Conservation (phyloP, 352 stramenopile genomes). For the Pythium folliculosum region DNA sequence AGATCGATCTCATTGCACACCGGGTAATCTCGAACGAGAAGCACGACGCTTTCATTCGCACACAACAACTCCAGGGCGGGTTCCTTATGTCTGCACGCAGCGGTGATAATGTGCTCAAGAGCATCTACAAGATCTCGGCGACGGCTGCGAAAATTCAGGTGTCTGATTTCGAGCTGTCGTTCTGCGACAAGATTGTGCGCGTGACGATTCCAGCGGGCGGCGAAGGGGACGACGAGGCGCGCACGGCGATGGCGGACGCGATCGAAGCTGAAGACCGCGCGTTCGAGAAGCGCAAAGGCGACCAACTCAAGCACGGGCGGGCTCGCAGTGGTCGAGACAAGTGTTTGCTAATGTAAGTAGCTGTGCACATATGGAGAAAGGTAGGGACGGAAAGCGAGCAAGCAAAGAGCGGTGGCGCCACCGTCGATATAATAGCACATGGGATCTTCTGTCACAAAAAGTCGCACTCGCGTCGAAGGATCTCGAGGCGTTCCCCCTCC, state of each 20-base stretch:
- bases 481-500: conserved; percentile 39
- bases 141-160: conserved; percentile 67
- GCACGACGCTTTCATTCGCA: conserved; percentile 75
- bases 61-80: conserved; percentile 57
- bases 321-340: conserved; percentile 6
- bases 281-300: conserved; percentile 41
- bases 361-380: background rate
- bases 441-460: conserved; percentile 41
- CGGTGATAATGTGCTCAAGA: conserved; percentile 82
- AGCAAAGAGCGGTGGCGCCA: background rate
- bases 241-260: conserved; percentile 67
- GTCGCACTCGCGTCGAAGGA: conserved; percentile 53
- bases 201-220: conserved; percentile 43
- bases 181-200: conserved; percentile 71
- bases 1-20: conserved; percentile 81
- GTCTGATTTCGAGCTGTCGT: conserved; percentile 81
- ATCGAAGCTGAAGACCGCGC: conserved; percentile 81
- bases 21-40: conserved; percentile 69
- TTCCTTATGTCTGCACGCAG: conserved; percentile 86
- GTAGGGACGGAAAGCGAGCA: background rate
- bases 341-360: conserved; percentile 40
- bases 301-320: background rate
- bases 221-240: conserved; percentile 39
- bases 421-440: background rate
- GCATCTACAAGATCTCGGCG: conserved; percentile 76